These are phyloP conservation scores for Medicago truncatula DNA, from an alignment of 306 rosid genomes.

Conservation along the genomic window DNA sequence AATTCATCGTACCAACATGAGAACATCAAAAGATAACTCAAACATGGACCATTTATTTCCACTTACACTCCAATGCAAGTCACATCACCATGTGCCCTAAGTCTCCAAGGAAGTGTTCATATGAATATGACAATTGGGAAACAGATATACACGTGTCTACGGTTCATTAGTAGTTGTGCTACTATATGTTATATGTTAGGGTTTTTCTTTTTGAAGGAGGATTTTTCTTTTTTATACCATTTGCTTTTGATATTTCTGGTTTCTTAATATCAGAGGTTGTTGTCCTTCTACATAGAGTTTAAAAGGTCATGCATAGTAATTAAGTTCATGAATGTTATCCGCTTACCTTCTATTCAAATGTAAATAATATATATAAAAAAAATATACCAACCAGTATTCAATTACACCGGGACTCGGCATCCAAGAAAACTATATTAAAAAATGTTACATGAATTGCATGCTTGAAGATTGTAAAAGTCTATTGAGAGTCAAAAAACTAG, in stretches of 20 bases:
- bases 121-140: constrained; percentile 14
- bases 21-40: constrained; percentile 41
- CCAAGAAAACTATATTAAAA: neutral
- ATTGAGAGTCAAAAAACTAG: neutral
- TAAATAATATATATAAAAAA: too few relatives aligned
- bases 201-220: neutral
- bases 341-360: too few relatives aligned
- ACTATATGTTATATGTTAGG: neutral
- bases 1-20: constrained; percentile 33
- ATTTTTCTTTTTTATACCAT: too few relatives aligned
- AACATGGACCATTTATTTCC: constrained; percentile 37
- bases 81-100: constrained; percentile 23
- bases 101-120: constrained; percentile 11
- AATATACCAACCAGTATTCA: constrained; percentile 19
- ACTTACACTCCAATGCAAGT: constrained; percentile 27
- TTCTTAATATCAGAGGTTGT: too few relatives aligned
- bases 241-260: too few relatives aligned
- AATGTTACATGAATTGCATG: neutral
- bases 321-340: too few relatives aligned
- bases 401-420: neutral
- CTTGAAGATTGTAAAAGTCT: constrained; percentile 4
- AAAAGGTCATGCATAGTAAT: too few relatives aligned
- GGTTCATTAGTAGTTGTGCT: constrained; percentile 10
- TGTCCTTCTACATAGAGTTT: too few relatives aligned
- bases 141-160: constrained; percentile 24